These are phyloP conservation scores for Xylariaceae sp. DNA, from an alignment of 2,329 filamentous ascomycete genomes.

Conservation along the genomic window DNA sequence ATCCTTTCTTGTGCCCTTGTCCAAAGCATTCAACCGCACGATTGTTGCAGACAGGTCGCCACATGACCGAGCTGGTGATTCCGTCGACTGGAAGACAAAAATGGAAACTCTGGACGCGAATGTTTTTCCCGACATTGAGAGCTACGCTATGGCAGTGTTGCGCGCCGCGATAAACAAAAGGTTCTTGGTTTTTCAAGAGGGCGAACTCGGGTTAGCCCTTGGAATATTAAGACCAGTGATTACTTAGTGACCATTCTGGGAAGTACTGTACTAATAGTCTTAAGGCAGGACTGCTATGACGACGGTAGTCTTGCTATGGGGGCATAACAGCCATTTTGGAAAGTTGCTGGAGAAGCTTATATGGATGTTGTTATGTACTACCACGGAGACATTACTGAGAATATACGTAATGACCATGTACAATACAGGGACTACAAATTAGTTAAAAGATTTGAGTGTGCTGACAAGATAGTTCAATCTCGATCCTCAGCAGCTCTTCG, in stretches of 20 bases:
- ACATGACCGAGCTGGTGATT: not conserved
- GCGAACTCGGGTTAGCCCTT: not conserved
- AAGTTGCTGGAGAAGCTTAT: slow-evolving; percentile 2
- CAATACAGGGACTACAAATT: not conserved
- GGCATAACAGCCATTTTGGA: slow-evolving; percentile 1
- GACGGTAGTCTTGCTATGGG: not conserved
- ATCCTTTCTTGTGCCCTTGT: not conserved
- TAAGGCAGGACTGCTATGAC: not conserved
- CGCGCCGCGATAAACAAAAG: not conserved
- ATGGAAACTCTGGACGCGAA: not conserved
- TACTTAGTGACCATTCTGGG: slow-evolving; percentile 1
- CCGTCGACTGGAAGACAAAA: slow-evolving; percentile 2
- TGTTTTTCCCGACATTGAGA: not conserved
- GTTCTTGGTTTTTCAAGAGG: slow-evolving; percentile 3
- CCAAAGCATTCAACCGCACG: slow-evolving; percentile 1
- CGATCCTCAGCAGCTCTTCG: too few relatives aligned
- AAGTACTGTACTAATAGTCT: slow-evolving; percentile 1
- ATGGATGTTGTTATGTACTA: slow-evolving; percentile 4
- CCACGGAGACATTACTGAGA: not conserved
- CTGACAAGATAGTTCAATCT: too few relatives aligned
- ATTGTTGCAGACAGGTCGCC: slow-evolving; percentile 4
- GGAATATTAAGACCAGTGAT: slow-evolving; percentile 2
- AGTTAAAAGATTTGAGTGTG: too few relatives aligned
- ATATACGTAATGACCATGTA: slow-evolving; percentile 2
- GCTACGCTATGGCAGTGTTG: not conserved